Evolutionary conservation across 306 rosid genomes (phyloP).

Genomic region (apple (Malus domestica)): DNA sequence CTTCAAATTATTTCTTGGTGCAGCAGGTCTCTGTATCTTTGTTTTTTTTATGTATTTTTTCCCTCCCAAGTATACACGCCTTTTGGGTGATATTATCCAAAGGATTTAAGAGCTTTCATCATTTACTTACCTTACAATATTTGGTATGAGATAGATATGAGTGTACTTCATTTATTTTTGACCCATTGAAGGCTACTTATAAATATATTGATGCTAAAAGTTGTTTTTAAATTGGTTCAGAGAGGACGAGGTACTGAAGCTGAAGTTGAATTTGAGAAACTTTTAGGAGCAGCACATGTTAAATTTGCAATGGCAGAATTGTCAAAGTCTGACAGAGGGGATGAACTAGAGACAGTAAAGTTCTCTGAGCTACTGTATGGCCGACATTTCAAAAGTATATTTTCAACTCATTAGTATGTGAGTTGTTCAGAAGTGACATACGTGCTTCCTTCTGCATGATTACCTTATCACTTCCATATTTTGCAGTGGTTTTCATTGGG

Average conservation of each 20-base stretch:
- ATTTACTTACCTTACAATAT: neutral
- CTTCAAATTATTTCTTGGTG: neutral
- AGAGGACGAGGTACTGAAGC: slow-evolving; percentile 71
- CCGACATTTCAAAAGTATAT: slow-evolving; percentile 51
- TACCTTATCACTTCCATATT: slow-evolving; percentile 34
- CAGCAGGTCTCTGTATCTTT: neutral
- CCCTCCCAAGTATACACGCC: neutral
- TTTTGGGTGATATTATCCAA: neutral
- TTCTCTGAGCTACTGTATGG: slow-evolving; percentile 52
- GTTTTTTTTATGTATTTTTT: neutral
- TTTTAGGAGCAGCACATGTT: slow-evolving; percentile 62
- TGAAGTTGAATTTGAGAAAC: slow-evolving; percentile 66
- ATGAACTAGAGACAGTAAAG: slow-evolving; percentile 41
- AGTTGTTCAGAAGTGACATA: neutral
- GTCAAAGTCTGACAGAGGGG: slow-evolving; percentile 58
- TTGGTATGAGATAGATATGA: neutral
- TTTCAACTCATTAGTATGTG: neutral
- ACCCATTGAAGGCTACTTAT: slow-evolving; percentile 1
- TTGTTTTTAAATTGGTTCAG: slow-evolving; percentile 38
- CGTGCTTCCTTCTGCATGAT: slow-evolving; percentile 17
- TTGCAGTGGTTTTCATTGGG: slow-evolving; percentile 88
- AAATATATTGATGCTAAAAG: slow-evolving; percentile 5
- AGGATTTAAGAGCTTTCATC: neutral
- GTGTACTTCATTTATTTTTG: neutral
- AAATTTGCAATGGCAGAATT: slow-evolving; percentile 66